Percentiles rank a stretch among this genome's conserved stretches.
Conservation (phyloP, 1,284 basidiomycete genomes). For the Tilletia caries region DNA sequence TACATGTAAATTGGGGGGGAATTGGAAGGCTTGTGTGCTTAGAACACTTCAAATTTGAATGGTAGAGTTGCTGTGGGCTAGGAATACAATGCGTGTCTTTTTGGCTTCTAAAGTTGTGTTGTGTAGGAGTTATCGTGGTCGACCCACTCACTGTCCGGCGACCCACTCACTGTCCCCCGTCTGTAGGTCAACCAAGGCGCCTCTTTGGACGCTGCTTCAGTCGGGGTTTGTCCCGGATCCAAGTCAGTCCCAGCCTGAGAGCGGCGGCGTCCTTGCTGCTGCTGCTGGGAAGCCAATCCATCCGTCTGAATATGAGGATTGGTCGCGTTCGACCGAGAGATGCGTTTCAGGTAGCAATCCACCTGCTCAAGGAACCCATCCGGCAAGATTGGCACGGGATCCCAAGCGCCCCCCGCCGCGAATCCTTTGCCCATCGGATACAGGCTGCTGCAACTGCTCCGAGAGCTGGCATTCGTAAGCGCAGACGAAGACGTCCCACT, state of each 20-base stretch:
- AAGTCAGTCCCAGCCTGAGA: too few relatives aligned
- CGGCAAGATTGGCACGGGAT: conserved; percentile 37
- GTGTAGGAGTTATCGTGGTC: too few relatives aligned
- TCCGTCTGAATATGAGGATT: background rate
- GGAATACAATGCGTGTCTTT: too few relatives aligned
- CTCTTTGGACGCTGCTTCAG: background rate
- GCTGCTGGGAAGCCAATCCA: too few relatives aligned
- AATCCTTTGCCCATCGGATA: conserved; percentile 42
- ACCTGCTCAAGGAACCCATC: conserved; percentile 36
- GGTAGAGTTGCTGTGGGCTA: too few relatives aligned
- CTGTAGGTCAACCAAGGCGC: background rate
- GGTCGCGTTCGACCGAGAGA: background rate
- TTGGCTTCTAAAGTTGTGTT: too few relatives aligned
- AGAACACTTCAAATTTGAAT: too few relatives aligned
- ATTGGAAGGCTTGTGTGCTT: too few relatives aligned
- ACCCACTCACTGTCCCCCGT: too few relatives aligned
- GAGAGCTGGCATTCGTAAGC: conserved; percentile 4
- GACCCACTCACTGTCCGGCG: too few relatives aligned
- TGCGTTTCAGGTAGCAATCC: conserved; percentile 13
- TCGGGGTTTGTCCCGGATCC: background rate
- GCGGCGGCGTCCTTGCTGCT: too few relatives aligned
- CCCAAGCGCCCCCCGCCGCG: conserved; percentile 37
- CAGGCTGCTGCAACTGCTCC: conserved; percentile 24
- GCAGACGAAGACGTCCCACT: conserved; percentile 14
- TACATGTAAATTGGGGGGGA: too few relatives aligned